phyloP scores from a whole-genome alignment of 2,329 filamentous ascomycete genomes.

The Diaporthe sp. region DNA sequence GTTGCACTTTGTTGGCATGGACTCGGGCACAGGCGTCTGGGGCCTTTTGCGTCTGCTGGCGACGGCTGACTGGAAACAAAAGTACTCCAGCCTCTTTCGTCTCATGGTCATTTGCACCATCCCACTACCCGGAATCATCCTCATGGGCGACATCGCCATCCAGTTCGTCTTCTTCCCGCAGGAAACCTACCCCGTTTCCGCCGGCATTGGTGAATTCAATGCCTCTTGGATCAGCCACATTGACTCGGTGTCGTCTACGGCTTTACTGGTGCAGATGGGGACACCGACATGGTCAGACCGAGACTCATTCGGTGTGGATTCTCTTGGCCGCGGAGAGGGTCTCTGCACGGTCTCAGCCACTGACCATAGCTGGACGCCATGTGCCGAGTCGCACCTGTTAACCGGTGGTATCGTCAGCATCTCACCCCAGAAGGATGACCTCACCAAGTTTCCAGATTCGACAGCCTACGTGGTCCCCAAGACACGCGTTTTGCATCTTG shows the following conservation, averaged over 20 bases:
- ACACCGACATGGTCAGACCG: constrained; percentile 26
- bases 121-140: constrained; percentile 28
- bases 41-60: constrained; percentile 28
- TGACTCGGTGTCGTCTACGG: constrained; percentile 20
- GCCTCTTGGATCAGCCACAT: constrained; percentile 17
- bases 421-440: constrained; percentile 29
- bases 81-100: constrained; percentile 35
- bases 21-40: constrained; percentile 32
- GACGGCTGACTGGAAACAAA: constrained; percentile 34
- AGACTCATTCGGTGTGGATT: constrained; percentile 25
- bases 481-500: constrained; percentile 31
- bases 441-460: not conserved
- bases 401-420: constrained; percentile 29
- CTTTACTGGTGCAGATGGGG: constrained; percentile 32
- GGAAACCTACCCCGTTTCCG: constrained; percentile 16
- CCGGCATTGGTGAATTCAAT: constrained; percentile 32
- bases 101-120: constrained; percentile 33
- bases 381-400: constrained; percentile 30
- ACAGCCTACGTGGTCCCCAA: constrained; percentile 33
- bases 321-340: constrained; percentile 25
- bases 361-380: constrained; percentile 20
- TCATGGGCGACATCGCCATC: constrained; percentile 32
- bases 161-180: constrained; percentile 34
- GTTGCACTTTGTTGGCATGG: constrained; percentile 35
- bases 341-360: constrained; percentile 27